Percentiles rank a stretch among this genome's conserved stretches.
phyloP scores from a whole-genome alignment of 1,139 yeast species.

The Candida anutae region DNA sequence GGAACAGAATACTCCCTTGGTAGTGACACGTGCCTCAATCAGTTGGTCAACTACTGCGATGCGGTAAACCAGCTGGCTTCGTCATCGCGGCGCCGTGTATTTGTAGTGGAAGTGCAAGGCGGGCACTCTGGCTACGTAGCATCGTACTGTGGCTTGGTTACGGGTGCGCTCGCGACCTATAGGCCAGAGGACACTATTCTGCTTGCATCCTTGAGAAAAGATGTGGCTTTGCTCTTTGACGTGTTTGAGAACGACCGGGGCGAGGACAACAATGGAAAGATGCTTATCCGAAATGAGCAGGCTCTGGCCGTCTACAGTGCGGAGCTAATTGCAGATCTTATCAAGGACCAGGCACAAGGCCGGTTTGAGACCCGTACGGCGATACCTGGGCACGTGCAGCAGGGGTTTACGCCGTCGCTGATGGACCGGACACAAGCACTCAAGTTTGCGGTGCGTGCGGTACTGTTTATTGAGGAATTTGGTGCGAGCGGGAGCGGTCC shows the following conservation, averaged over 20 bases:
- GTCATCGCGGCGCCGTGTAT: conserved; percentile 69
- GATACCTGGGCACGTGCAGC: conserved; percentile 97
- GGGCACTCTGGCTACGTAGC: conserved; percentile 80
- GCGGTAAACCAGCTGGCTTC: conserved; percentile 74
- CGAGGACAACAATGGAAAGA: conserved; percentile 67
- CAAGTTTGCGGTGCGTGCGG: conserved; percentile 81
- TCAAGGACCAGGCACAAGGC: conserved; percentile 67
- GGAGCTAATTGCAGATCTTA: conserved; percentile 71
- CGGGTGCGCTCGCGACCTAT: conserved; percentile 71
- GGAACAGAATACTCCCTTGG: conserved; percentile 80
- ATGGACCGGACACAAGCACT: conserved; percentile 91
- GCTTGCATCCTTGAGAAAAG: conserved; percentile 52
- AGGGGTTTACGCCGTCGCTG: conserved; percentile 93
- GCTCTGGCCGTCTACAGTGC: conserved; percentile 82
- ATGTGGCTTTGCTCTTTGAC: conserved; percentile 48
- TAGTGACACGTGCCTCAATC: conserved; percentile 70
- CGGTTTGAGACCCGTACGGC: conserved; percentile 91
- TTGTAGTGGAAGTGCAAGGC: conserved; percentile 81
- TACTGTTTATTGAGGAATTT: conserved; percentile 69
- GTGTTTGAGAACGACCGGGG: conserved; percentile 54
- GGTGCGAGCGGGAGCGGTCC: conserved; percentile 2
- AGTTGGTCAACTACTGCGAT: conserved; percentile 70
- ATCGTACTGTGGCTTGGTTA: conserved; percentile 55
- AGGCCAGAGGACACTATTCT: conserved; percentile 66
- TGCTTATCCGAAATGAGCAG: conserved; percentile 76